These are phyloP conservation scores for Wickerhamia fluorescens DNA, from an alignment of 805 yeast genomes.

Conservation along the genomic window DNA sequence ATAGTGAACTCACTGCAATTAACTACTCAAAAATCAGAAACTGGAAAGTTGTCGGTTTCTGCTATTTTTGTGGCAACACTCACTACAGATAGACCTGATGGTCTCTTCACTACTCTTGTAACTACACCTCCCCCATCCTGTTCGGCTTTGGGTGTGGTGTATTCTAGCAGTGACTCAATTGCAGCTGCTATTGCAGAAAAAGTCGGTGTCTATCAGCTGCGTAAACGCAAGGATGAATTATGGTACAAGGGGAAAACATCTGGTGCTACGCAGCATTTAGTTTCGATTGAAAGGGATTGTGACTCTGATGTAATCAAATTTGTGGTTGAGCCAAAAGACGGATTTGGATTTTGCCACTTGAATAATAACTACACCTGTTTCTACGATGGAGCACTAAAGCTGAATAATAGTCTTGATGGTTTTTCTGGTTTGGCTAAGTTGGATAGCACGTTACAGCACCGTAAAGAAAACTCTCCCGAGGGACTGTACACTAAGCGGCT, in stretches of 20 bases:
- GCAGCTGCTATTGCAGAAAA: constrained; percentile 71
- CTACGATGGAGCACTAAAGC: constrained; percentile 30
- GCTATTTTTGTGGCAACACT: constrained; percentile 45
- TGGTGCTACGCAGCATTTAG: constrained; percentile 85
- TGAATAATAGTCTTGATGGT: constrained; percentile 28
- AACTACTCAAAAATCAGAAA: constrained; percentile 21
- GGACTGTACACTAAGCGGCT: constrained; percentile 93
- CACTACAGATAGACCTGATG: constrained; percentile 80
- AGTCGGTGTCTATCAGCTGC: constrained; percentile 90
- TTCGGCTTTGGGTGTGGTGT: constrained; percentile 73
- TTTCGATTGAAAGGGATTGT: constrained; percentile 71
- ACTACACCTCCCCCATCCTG: constrained; percentile 53
- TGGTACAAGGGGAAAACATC: constrained; percentile 96
- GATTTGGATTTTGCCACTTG: constrained; percentile 90
- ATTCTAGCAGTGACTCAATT: constrained; percentile 79
- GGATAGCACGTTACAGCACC: constrained; percentile 56
- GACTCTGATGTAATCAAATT: constrained; percentile 89
- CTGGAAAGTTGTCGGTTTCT: constrained; percentile 28
- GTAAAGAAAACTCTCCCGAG: constrained; percentile 68
- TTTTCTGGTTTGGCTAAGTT: constrained; percentile 58
- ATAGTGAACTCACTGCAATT: constrained; percentile 20
- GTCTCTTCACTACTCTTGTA: constrained; percentile 78
- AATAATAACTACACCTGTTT: constrained; percentile 72
- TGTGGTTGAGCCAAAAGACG: constrained; percentile 69
- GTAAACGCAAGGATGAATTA: constrained; percentile 68